Evolutionary conservation across 345 rosid genomes (phyloP).

Genomic region (Salix viminalis): DNA sequence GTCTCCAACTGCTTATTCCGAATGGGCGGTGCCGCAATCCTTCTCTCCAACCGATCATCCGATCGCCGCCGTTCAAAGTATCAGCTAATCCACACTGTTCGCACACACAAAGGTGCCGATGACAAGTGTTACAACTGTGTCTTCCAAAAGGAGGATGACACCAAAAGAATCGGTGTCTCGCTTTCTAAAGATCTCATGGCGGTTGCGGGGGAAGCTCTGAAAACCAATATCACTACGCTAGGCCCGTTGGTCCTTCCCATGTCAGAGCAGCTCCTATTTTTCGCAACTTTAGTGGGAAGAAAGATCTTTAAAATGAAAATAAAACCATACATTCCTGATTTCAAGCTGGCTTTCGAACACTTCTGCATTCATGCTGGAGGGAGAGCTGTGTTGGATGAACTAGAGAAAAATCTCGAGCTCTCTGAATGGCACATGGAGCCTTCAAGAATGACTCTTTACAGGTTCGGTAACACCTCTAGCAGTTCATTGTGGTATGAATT

Average conservation of each 20-base stretch:
- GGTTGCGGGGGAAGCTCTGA: slow-evolving; percentile 91
- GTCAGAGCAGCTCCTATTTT: slow-evolving; percentile 82
- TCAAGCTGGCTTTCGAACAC: slow-evolving; percentile 86
- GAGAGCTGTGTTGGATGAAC: slow-evolving; percentile 81
- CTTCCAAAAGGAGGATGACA: slow-evolving; percentile 74
- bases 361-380: slow-evolving; percentile 90
- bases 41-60: slow-evolving; percentile 63
- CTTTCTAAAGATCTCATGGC: slow-evolving; percentile 93
- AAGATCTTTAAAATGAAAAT: slow-evolving; percentile 57
- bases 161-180: slow-evolving; percentile 55
- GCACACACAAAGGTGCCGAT: slow-evolving; percentile 88
- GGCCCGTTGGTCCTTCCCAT: slow-evolving; percentile 87
- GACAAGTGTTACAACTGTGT: slow-evolving; percentile 68
- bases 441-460: slow-evolving; percentile 78
- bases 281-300: slow-evolving; percentile 58
- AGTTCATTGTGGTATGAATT: slow-evolving; percentile 89
- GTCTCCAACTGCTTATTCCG: slow-evolving; percentile 91
- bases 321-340: slow-evolving; percentile 76
- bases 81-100: slow-evolving; percentile 84
- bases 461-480: slow-evolving; percentile 91
- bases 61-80: slow-evolving; percentile 84
- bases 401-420: slow-evolving; percentile 76
- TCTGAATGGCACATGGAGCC: slow-evolving; percentile 91
- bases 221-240: slow-evolving; percentile 81
- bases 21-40: slow-evolving; percentile 93